Evolutionary conservation across 768 basidiomycete genomes (phyloP), one percentile per base, ranked within the genome.

Genomic region (Candolleomyces aberdarensis): DNA sequence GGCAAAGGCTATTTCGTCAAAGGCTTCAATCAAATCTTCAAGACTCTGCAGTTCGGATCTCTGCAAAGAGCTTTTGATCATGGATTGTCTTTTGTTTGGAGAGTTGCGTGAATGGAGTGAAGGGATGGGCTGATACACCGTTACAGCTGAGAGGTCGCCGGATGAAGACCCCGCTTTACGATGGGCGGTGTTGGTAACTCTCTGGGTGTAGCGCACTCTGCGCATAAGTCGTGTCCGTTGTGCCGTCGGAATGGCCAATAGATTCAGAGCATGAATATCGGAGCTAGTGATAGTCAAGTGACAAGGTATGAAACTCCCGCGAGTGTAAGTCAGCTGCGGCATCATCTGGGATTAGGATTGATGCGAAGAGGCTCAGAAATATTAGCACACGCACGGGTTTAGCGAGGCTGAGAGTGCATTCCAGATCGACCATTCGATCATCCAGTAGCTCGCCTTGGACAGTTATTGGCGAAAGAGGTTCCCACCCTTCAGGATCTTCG

Each of bases 401-500:
- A 10, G 48, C 48, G 48, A 49, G 48, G 48, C 15, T 15, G 48
- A 49, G 48, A 17, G 53, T 55, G 53, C 65, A 66, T 32, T 63
- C 52, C 6, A 72, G 58, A 43, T 63, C 59, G 7, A 66, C 66
- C 17, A 63, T 52, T 15, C 67, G 59, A 36, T 66, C 61, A 14
- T 67, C 56, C n/a, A 67, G 43, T 39, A 48, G 60, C 40, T 55
- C 53, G 15, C 65, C 65, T 47, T 31, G 43, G 39, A 64, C 56
- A 9, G 43, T 44, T 17, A 60, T 65, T 9, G 59, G 32, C 11
- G 53, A 59, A 10, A 70, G 52, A 1, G 65, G 65, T 29, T 60
- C 53, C 73, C 73, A 74, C 4, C 73, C 73, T 47, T 63, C 62
- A 11, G 67, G 68, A 57, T 74, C 73, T 39, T 57, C 56, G 10